Conservation (phyloP, 495 filamentous ascomycete genomes). For the Entonaema liquescens region DNA sequence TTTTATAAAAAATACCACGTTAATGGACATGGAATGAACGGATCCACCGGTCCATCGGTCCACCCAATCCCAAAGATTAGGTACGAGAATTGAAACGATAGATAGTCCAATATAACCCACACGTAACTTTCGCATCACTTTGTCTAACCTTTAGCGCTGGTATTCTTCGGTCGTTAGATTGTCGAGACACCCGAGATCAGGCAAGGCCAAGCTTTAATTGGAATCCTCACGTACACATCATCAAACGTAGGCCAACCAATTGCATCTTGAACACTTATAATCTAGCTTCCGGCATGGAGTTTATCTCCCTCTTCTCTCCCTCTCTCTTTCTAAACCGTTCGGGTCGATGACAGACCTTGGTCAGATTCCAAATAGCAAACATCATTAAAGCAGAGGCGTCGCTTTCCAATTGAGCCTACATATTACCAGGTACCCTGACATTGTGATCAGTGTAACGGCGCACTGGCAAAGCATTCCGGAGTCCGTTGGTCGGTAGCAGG, state of each 20-base stretch:
- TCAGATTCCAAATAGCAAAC: conserved; percentile 4
- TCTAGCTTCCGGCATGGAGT: conserved; percentile 18
- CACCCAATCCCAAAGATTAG: conserved; percentile 25
- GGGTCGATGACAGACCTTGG: conserved; percentile 3
- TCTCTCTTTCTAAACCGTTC: conserved; percentile 6
- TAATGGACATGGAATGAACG: conserved; percentile 4
- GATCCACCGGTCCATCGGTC: neutral
- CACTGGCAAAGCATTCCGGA: conserved; percentile 7
- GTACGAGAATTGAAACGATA: conserved; percentile 28
- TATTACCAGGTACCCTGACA: neutral
- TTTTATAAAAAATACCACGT: conserved; percentile 9
- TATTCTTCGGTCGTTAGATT: conserved; percentile 8
- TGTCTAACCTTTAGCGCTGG: conserved; percentile 18
- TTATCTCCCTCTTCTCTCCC: conserved; percentile 11
- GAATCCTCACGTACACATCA: conserved; percentile 10
- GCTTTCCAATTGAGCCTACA: neutral
- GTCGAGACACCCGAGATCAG: neutral
- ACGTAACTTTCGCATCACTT: conserved; percentile 30
- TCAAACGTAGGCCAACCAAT: neutral
- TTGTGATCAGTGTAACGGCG: neutral
- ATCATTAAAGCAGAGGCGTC: neutral
- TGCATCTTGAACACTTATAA: neutral
- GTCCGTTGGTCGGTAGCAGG: neutral
- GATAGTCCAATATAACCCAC: conserved; percentile 6
- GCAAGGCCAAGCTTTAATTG: conserved; percentile 25